These are phyloP conservation scores for Starmerella bombicola DNA, from an alignment of 805 yeast genomes.

Conservation along the genomic window DNA sequence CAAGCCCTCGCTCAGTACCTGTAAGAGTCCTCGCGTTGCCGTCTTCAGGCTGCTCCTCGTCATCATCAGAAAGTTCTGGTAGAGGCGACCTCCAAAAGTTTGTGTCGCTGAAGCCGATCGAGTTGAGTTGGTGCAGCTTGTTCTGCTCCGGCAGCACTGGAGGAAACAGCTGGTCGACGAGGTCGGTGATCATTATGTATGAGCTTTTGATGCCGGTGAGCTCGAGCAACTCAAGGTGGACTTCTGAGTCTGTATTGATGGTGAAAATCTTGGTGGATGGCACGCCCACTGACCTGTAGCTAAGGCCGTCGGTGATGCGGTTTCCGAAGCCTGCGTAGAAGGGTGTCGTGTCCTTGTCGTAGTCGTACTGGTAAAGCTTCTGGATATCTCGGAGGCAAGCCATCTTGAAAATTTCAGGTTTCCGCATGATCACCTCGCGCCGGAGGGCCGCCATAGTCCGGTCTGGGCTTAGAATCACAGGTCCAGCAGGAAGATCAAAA, in stretches of 20 bases:
- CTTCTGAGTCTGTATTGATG: conserved; percentile 92
- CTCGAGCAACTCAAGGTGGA: conserved; percentile 90
- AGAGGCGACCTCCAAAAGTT: conserved; percentile 88
- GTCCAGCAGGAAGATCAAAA: conserved; percentile 66
- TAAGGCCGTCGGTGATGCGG: conserved; percentile 88
- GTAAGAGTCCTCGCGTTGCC: neutral
- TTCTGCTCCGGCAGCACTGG: conserved; percentile 38
- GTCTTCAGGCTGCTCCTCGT: conserved; percentile 14
- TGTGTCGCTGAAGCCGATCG: conserved; percentile 59
- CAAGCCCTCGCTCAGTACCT: conserved; percentile 19
- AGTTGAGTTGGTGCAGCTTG: conserved; percentile 25
- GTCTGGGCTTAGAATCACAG: conserved; percentile 90
- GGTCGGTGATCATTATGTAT: conserved; percentile 77
- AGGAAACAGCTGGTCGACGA: conserved; percentile 96
- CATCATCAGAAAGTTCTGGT: conserved; percentile 33
- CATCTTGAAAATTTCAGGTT: conserved; percentile 98
- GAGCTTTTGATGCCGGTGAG: conserved; percentile 84
- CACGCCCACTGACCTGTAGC: conserved; percentile 84
- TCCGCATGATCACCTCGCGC: conserved; percentile 83
- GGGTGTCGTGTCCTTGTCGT: conserved; percentile 42
- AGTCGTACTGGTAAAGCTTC: conserved; percentile 45
- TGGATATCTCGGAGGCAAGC: conserved; percentile 84
- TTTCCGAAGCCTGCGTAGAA: conserved; percentile 98
- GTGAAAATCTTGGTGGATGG: conserved; percentile 93
- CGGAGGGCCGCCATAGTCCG: conserved; percentile 88